Conservation (phyloP, 73 alveolate genomes). For the Blepharisma stoltei region DNA sequence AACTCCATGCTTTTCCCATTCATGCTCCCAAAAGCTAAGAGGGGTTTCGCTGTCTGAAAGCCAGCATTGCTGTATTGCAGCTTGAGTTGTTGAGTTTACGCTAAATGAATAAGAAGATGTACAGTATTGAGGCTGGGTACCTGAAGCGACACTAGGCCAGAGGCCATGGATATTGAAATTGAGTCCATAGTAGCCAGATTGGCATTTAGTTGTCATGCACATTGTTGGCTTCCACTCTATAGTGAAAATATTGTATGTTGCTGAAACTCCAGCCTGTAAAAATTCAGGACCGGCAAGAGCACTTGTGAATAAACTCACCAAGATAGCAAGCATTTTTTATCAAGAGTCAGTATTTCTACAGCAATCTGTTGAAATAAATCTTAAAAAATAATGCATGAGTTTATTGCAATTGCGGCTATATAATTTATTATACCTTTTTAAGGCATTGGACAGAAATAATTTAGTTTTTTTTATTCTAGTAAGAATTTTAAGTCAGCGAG, state of each 20-base stretch:
- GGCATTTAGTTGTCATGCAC: not conserved
- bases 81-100: not conserved
- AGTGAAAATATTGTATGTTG: not conserved
- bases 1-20: not conserved
- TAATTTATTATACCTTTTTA: too few species aligned
- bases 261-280: too few species aligned
- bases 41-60: constrained; percentile 5
- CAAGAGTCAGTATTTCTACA: too few species aligned
- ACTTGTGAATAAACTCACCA: too few species aligned
- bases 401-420: too few species aligned
- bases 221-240: constrained; percentile 4
- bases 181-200: not conserved
- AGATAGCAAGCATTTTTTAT: too few species aligned
- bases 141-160: not conserved
- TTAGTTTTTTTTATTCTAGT: too few species aligned
- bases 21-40: not conserved
- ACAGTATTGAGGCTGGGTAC: not conserved
- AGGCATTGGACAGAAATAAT: too few species aligned
- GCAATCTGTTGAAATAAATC: too few species aligned
- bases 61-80: not conserved
- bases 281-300: too few species aligned
- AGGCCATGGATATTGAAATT: not conserved
- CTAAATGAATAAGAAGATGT: not conserved
- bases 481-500: too few species aligned
- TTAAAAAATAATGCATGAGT: too few species aligned